Percentiles rank a stretch among this genome's conserved stretches.
phyloP scores from a whole-genome alignment of 441 rosid genomes.

The Sinapis alba region DNA sequence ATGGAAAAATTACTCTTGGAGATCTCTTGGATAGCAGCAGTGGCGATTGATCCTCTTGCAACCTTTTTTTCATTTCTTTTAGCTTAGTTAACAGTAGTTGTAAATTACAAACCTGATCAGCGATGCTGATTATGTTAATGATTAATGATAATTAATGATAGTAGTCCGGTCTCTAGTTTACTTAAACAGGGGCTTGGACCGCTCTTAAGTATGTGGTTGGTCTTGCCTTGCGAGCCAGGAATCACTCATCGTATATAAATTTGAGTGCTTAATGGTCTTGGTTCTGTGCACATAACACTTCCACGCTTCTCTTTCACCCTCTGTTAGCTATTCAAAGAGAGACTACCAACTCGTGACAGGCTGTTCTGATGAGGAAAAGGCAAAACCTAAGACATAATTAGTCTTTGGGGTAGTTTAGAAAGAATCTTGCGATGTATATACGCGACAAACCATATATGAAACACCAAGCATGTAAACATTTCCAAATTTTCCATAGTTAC shows the following conservation, averaged over 20 bases:
- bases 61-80: slow-evolving; percentile 2
- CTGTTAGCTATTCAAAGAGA: neutral
- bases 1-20: slow-evolving; percentile 83
- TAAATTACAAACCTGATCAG: slow-evolving; percentile 8
- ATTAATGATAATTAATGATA: neutral
- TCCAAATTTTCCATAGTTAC: neutral
- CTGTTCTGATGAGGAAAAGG: neutral
- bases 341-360: neutral
- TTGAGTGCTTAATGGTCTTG: neutral
- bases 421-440: neutral
- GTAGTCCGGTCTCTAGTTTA: slow-evolving; percentile 7
- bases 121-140: slow-evolving; percentile 13
- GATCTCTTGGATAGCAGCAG: slow-evolving; percentile 66
- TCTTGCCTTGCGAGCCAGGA: slow-evolving; percentile 6
- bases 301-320: neutral
- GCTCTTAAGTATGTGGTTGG: slow-evolving; percentile 1
- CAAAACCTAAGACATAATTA: neutral
- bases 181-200: neutral
- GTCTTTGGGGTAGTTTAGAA: neutral
- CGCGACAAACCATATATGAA: no score
- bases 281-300: neutral
- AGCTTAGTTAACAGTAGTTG: slow-evolving; percentile 29
- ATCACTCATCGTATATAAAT: neutral
- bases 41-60: slow-evolving; percentile 28
- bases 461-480: neutral